A percentile compares a stretch with the other conserved stretches of the same genome.
Evolutionary conservation across 2,329 filamentous ascomycete genomes (phyloP).

Genomic region (Lasiodiplodia gonubiensis): DNA sequence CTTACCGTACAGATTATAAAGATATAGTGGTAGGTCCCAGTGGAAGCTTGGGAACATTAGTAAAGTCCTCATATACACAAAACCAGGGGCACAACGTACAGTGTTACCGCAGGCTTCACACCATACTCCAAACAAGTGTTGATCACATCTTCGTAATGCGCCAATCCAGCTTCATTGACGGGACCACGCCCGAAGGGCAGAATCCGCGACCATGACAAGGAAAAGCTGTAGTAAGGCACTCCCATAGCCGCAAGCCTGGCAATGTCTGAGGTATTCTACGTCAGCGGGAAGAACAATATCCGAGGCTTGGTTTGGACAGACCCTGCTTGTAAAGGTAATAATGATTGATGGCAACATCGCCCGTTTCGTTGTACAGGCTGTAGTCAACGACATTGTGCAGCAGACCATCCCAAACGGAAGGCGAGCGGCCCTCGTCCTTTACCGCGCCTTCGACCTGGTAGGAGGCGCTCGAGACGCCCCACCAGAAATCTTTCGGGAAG

Average conservation of each 20-base stretch:
- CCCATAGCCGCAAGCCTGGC: slow-evolving; percentile 43
- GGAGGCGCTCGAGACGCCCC: slow-evolving; percentile 51
- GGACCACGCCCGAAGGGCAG: slow-evolving; percentile 54
- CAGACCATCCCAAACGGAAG: slow-evolving; percentile 48
- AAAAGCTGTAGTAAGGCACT: slow-evolving; percentile 48
- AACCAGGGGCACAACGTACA: slow-evolving; percentile 35
- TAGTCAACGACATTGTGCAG: slow-evolving; percentile 40
- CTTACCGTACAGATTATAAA: slow-evolving; percentile 45
- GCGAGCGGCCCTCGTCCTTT: slow-evolving; percentile 48
- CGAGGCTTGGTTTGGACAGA: not conserved
- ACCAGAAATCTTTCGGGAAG: slow-evolving; percentile 47
- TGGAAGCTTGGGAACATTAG: slow-evolving; percentile 15
- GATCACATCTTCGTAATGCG: slow-evolving; percentile 58
- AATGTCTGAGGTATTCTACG: slow-evolving; percentile 40
- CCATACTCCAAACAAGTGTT: slow-evolving; percentile 50
- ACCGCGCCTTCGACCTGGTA: slow-evolving; percentile 54
- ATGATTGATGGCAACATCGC: slow-evolving; percentile 58
- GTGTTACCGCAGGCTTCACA: slow-evolving; percentile 53
- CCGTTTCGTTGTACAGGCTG: slow-evolving; percentile 43
- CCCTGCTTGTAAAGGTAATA: slow-evolving; percentile 58
- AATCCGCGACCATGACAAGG: slow-evolving; percentile 56
- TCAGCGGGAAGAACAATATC: not conserved
- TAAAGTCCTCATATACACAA: not conserved
- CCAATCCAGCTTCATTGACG: slow-evolving; percentile 54
- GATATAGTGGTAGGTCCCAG: slow-evolving; percentile 37